Percentiles rank a stretch among this genome's conserved stretches.
phyloP scores from a whole-genome alignment of 2,329 filamentous ascomycete species.

The Colletotrichum theobromicola region DNA sequence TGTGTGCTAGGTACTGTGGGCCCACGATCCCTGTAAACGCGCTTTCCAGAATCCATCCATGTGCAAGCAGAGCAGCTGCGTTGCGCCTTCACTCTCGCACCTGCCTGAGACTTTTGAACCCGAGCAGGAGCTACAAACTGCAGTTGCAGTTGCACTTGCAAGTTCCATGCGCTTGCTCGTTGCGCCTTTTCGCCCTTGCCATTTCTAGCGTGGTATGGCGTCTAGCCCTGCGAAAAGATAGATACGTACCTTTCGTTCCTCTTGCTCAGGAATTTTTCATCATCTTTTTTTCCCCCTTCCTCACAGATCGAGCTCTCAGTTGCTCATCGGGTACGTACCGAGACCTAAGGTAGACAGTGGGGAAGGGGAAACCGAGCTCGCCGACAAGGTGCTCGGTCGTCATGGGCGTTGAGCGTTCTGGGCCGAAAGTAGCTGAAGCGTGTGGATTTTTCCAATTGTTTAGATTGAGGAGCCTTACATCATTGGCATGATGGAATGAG shows the following conservation, averaged over 20 bases:
- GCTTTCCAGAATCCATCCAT: background rate
- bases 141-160: background rate
- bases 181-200: background rate
- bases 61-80: background rate
- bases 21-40: background rate
- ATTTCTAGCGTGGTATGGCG: background rate
- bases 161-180: background rate
- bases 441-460: background rate
- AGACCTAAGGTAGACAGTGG: background rate
- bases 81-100: background rate
- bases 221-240: background rate
- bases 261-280: background rate
- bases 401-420: background rate
- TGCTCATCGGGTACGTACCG: background rate
- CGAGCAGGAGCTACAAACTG: background rate
- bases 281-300: background rate
- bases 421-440: background rate
- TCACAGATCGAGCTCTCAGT: background rate
- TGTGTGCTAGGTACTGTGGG: background rate
- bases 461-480: background rate
- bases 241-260: background rate
- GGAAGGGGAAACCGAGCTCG: background rate
- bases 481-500: background rate
- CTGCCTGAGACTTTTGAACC: background rate
- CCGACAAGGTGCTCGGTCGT: slow-evolving; percentile 3